Conservation (phyloP, 176 grass and related monocot species). For the Oryza glumipatula region DNA sequence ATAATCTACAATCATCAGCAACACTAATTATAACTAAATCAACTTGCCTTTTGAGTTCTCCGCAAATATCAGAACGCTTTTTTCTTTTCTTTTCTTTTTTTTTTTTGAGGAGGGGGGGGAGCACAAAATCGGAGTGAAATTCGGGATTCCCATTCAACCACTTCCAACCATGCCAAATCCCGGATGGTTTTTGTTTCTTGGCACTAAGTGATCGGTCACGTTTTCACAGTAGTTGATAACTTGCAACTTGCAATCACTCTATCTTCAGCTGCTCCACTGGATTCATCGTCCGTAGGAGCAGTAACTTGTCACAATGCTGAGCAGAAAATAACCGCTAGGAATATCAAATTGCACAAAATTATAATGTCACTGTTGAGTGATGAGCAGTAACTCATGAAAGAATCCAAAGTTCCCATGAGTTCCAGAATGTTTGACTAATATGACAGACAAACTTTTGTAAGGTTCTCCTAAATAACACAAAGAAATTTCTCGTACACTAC, state of each 20-base stretch:
- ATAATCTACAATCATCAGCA: neutral
- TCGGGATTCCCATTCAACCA: neutral
- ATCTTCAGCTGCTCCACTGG: conserved; percentile 20
- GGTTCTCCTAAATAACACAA: too few relatives aligned
- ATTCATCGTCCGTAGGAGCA: neutral
- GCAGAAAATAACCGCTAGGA: neutral
- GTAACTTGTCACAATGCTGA: neutral
- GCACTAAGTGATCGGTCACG: neutral
- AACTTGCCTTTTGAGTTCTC: neutral
- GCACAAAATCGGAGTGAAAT: neutral
- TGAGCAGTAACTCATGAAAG: neutral
- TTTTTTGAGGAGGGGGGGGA: too few relatives aligned
- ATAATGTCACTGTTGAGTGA: neutral
- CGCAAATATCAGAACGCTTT: neutral
- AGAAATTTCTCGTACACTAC: neutral
- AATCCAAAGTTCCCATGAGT: neutral
- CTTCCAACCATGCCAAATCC: conserved; percentile 29
- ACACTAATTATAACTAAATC: neutral
- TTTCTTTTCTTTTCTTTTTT: too few relatives aligned
- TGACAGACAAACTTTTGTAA: too few relatives aligned
- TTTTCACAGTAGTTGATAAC: conserved; percentile 14
- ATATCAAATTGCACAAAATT: neutral
- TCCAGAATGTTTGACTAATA: neutral
- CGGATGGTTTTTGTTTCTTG: neutral
- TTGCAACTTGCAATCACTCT: neutral